Base-by-base conservation (phyloP, 768 basidiomycete genomes). In the Leccinum variicolor region DNA sequence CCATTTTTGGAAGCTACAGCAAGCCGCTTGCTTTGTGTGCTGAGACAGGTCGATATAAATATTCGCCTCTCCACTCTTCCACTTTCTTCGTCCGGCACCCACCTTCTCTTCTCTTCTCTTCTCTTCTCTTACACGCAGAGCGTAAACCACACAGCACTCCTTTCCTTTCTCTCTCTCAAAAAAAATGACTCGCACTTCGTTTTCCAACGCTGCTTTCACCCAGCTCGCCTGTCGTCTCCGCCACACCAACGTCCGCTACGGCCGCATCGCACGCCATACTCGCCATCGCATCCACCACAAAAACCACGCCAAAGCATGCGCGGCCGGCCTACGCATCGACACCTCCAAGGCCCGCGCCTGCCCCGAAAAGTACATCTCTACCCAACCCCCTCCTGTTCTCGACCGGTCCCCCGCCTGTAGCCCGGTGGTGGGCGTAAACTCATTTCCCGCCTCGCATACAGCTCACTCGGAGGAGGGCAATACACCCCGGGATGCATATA, bases 271-370 rank as follows among this genome's bases (percentile, higher is more conserved):
- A 0, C 65, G 58, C 49, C 64, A 69, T 47, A 65, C 75, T 29
- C 81, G 82, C 53, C 59, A 66, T 33, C 64, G 72, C 15, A 63
- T 73, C 14, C 67, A 56, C 5, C 77, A 73, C 14, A 79, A 80
- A 0, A 61, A 74, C 59, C 80, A 80, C 65, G 84, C 84, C 1
- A 78, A 77, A 46, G 75, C 67, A 4, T 79, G 74, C 34, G 84
- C 84, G n/a, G 75, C 79, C 26, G 74, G 76, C 17, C 79, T 85
- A 14, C 61, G 56, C 33, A 69, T 86, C 47, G 73, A 81, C 66
- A 75, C 76, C 28, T 54, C 62, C 5, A 72, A 69, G 31, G 84
- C 84, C 1, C 66, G 72, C 19, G 54, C 63, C 2, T 79, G 79
- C 53, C 75, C 79, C 5, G 71, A 69, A 13, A 65, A 59, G 33